Conservation (phyloP, 1,139 yeast genomes). For the Suhomyces guaymorum region DNA sequence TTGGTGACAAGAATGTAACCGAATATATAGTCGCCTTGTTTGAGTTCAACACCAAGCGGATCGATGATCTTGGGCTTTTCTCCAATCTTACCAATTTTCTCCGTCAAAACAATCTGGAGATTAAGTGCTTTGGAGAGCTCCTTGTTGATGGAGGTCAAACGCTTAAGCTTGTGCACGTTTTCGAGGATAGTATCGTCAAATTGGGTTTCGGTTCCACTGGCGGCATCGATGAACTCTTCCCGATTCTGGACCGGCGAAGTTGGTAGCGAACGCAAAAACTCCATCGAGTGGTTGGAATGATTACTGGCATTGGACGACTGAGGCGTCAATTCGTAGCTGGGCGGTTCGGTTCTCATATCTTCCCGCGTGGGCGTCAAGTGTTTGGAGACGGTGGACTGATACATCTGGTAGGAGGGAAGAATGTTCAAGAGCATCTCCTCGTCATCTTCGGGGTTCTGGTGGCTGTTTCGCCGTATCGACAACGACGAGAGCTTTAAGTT, state of each 20-base stretch:
- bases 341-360: constrained; percentile 36
- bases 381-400: constrained; percentile 41
- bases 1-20: constrained; percentile 42
- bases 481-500: constrained; percentile 21
- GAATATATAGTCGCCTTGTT: constrained; percentile 43
- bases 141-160: constrained; percentile 33
- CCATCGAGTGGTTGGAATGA: constrained; percentile 17
- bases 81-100: constrained; percentile 33
- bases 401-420: constrained; percentile 46
- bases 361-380: constrained; percentile 37
- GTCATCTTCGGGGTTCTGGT: constrained; percentile 14
- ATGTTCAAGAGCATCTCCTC: constrained; percentile 37
- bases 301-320: constrained; percentile 21
- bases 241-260: constrained; percentile 21
- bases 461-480: constrained; percentile 13
- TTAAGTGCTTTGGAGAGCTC: constrained; percentile 29
- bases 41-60: constrained; percentile 32
- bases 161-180: constrained; percentile 38
- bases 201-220: constrained; percentile 13
- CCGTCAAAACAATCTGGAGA: constrained; percentile 33
- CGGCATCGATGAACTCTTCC: constrained; percentile 6
- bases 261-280: constrained; percentile 24
- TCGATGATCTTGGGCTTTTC: constrained; percentile 31
- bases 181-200: constrained; percentile 38
- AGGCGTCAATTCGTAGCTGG: constrained; percentile 36